Evolutionary conservation across 352 stramenopile species (phyloP).

Genomic region (Globisporangium ultimum): DNA sequence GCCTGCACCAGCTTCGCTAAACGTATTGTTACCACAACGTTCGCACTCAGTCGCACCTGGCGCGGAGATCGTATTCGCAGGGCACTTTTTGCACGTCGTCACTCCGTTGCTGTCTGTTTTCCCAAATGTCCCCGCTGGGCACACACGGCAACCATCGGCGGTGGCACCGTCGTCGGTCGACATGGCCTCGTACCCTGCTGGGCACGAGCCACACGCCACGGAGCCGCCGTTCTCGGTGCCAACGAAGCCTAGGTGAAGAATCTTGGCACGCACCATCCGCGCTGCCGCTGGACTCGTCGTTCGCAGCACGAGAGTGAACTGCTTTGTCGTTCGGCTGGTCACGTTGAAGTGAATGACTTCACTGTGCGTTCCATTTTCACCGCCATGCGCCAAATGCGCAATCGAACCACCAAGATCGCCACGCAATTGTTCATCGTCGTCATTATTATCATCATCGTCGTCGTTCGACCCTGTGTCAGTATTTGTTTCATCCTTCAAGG

Average conservation of each 20-base stretch:
- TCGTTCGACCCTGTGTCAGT: not conserved
- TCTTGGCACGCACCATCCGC: slow-evolving; percentile 42
- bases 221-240: slow-evolving; percentile 49
- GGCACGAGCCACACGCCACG: slow-evolving; percentile 52
- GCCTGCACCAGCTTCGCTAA: slow-evolving; percentile 35
- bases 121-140: slow-evolving; percentile 50
- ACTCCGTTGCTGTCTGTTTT: slow-evolving; percentile 25
- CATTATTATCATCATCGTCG: slow-evolving; percentile 7
- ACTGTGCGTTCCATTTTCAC: slow-evolving; percentile 62
- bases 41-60: slow-evolving; percentile 44
- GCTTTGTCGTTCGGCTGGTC: slow-evolving; percentile 35
- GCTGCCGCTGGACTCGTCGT: slow-evolving; percentile 39
- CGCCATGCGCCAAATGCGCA: slow-evolving; percentile 57
- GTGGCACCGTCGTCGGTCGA: slow-evolving; percentile 11
- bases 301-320: slow-evolving; percentile 61
- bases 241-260: slow-evolving; percentile 46
- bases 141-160: slow-evolving; percentile 45
- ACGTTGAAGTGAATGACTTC: slow-evolving; percentile 56
- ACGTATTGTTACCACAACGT: slow-evolving; percentile 64
- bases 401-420: slow-evolving; percentile 25
- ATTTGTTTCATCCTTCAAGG: slow-evolving; percentile 8
- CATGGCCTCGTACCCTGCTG: slow-evolving; percentile 45
- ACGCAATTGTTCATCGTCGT: slow-evolving; percentile 6
- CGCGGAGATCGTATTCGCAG: slow-evolving; percentile 56
- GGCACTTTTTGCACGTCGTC: slow-evolving; percentile 46